Conservation (phyloP, 371 early-diverging fungal genomes). For the Circinella umbellata region DNA sequence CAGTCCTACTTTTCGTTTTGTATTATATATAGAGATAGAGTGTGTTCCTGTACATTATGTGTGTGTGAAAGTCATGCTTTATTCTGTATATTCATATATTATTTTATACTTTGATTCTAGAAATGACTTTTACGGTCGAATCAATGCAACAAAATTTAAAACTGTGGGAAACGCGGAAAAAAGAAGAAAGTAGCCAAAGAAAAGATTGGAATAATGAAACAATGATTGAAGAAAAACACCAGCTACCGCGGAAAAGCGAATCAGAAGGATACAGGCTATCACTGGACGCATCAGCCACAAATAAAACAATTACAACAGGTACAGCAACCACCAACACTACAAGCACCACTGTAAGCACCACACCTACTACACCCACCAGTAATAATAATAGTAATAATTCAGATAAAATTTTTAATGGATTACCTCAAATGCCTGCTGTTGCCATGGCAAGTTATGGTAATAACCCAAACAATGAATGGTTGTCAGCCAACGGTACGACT, state of each 20-base stretch:
- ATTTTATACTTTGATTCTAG: constrained; percentile 11
- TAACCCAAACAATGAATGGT: constrained; percentile 12
- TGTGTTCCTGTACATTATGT: neutral
- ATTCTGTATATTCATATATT: too few relatives aligned
- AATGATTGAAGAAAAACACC: neutral
- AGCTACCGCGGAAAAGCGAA: constrained; percentile 7
- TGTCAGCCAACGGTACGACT: constrained; percentile 19
- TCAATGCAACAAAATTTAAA: constrained; percentile 41
- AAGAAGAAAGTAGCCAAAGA: constrained; percentile 10
- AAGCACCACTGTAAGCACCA: neutral
- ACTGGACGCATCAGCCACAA: constrained; percentile 12
- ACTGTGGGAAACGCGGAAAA: constrained; percentile 37
- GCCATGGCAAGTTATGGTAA: constrained; percentile 36
- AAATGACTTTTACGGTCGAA: constrained; percentile 46
- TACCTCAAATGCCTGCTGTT: constrained; percentile 40
- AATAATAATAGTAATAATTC: constrained; percentile 3
- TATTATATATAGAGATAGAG: neutral
- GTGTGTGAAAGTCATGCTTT: constrained; percentile 5
- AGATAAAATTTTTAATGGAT: constrained; percentile 15
- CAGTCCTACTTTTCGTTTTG: neutral
- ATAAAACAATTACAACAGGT: neutral
- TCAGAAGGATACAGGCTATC: constrained; percentile 17
- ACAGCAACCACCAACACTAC: neutral
- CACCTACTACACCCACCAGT: neutral
- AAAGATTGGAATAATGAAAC: neutral